Conservation (phyloP, 2,329 filamentous ascomycete genomes). For the Fusarium cyanostomum region DNA sequence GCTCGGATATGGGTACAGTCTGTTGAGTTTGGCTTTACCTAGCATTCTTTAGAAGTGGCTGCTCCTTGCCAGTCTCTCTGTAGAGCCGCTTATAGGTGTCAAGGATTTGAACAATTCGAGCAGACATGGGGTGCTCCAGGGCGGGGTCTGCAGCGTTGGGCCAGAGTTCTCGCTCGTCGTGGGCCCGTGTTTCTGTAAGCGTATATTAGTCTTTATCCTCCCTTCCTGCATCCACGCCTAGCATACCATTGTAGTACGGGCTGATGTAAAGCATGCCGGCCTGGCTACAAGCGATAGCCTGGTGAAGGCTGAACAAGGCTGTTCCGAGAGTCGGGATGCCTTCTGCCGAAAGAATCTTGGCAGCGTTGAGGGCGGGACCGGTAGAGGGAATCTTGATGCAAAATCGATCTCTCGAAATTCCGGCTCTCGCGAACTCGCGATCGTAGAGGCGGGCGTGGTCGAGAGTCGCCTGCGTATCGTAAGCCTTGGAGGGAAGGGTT, state of each 20-base stretch:
- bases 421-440: slow-evolving; percentile 55
- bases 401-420: slow-evolving; percentile 56
- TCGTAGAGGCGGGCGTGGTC: slow-evolving; percentile 58
- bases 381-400: slow-evolving; percentile 63
- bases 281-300: slow-evolving; percentile 61
- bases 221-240: not conserved
- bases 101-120: slow-evolving; percentile 58
- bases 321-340: slow-evolving; percentile 60
- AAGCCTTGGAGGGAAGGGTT: slow-evolving; percentile 57
- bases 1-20: not conserved
- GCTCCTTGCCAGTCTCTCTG: slow-evolving; percentile 57
- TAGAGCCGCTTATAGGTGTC: slow-evolving; percentile 57
- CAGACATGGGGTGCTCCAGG: slow-evolving; percentile 57
- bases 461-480: slow-evolving; percentile 55
- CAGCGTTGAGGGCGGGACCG: slow-evolving; percentile 57
- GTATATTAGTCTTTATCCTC: not conserved
- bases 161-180: slow-evolving; percentile 56
- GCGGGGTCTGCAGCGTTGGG: slow-evolving; percentile 58
- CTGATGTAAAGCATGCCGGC: slow-evolving; percentile 59
- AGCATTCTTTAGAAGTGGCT: slow-evolving; percentile 59
- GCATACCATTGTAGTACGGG: slow-evolving; percentile 58
- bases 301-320: slow-evolving; percentile 56
- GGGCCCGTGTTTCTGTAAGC: slow-evolving; percentile 53
- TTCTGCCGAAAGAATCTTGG: slow-evolving; percentile 53
- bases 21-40: slow-evolving; percentile 41